Evolutionary conservation across 2,329 filamentous ascomycete species (phyloP).

Genomic region (Cladosporium colombiae): DNA sequence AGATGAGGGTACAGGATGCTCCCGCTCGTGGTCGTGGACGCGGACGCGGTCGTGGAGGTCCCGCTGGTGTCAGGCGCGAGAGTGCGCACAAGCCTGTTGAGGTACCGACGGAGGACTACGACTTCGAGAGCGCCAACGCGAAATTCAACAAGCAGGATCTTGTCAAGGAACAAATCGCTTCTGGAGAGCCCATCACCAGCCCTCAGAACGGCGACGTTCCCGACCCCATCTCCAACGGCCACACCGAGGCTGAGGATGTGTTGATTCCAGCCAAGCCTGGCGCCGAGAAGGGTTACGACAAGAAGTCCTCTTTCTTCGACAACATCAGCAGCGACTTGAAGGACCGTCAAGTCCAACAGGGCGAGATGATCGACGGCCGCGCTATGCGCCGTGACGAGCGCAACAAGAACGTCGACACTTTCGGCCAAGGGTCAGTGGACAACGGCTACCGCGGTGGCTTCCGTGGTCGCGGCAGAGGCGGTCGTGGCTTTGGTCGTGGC

Average conservation of each 20-base stretch:
- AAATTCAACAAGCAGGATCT: conserved; percentile 88
- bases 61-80: conserved; percentile 38
- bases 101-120: conserved; percentile 86
- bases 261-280: conserved; percentile 44
- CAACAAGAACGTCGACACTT: conserved; percentile 95
- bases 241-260: conserved; percentile 42
- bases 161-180: conserved; percentile 83
- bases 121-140: conserved; percentile 82
- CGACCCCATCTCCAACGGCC: conserved; percentile 34
- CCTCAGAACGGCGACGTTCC: conserved; percentile 28
- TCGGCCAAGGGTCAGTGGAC: conserved; percentile 94
- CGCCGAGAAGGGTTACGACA: conserved; percentile 71
- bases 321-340: conserved; percentile 95
- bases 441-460: conserved; percentile 70
- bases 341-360: conserved; percentile 64
- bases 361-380: conserved; percentile 69
- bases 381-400: conserved; percentile 93
- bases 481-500: conserved; percentile 46
- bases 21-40: conserved; percentile 45
- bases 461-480: conserved; percentile 76
- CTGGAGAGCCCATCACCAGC: conserved; percentile 65
- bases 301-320: conserved; percentile 89
- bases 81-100: conserved; percentile 63
- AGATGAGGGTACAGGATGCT: conserved; percentile 60
- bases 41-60: conserved; percentile 48